Base-by-base conservation (phyloP, 768 basidiomycete genomes). In the Naematelia aurantialba region DNA sequence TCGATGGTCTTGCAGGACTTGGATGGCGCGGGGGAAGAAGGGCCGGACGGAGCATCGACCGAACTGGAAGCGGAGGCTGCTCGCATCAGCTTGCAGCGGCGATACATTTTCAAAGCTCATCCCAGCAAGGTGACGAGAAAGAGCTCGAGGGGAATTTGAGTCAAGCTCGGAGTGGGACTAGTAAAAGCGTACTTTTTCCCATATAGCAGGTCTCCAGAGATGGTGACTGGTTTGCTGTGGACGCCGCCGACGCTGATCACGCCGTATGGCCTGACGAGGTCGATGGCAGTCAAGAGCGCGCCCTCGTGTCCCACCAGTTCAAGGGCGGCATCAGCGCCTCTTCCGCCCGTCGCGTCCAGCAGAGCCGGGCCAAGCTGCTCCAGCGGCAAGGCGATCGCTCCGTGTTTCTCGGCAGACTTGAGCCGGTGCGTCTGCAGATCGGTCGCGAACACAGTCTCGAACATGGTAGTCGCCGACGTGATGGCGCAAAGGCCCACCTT, bases 251-350 rank as follows among this genome's bases (percentile, higher is more conserved):
- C 65, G 24, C 65, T 66, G 49, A 78, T 65, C 24, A 67, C 72
- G 1, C 75, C 76, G 39, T 56, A 72, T 14, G 71, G 71, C 24
- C 78, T 62, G 12, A 74, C 61, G 12, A 79, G 63, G 17, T 73
- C 66, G 54, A 78, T 52, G 19, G 75, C 75, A 29, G 63, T 65
- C 5, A 55, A 42, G 29, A 76, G 59, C 0, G 78, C 77, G 2
- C 59, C 45, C 13, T 67, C 61, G 51, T 69, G 62, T 5, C 78
- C 78, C 22, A 79, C 78, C 17, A 79, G 59, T 56, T 79, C 78
- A 29, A 79, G 65, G 3, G 70, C 73, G 4, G 70, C 75, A 56
- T 79, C 77, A 1, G 76, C 71, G 0, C 78, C 78, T 48, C 71
- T 57, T 5, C 70, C 71, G 13, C 66, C 65, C 2, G 74, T 76